phyloP scores from a whole-genome alignment of 805 yeast genomes.

The Ascoidea asiatica region DNA sequence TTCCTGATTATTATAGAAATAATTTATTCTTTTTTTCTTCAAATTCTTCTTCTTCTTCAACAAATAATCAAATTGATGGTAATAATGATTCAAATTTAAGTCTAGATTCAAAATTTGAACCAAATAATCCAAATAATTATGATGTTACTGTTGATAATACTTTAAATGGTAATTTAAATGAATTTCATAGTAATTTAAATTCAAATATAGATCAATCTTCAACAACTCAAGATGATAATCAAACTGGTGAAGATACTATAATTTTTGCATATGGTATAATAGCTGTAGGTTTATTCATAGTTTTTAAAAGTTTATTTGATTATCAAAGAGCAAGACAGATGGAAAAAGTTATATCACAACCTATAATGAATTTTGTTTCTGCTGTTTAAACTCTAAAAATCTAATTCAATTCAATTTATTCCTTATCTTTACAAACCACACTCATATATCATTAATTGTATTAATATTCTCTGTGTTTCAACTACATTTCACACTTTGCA shows the following conservation, averaged over 20 bases:
- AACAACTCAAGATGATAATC: constrained; percentile 6
- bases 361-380: constrained; percentile 16
- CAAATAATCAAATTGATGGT: constrained; percentile 11
- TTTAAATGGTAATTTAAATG: constrained; percentile 15
- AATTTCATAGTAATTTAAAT: constrained; percentile 12
- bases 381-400: no score
- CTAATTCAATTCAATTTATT: no score
- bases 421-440: no score
- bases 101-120: constrained; percentile 28
- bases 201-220: constrained; percentile 9
- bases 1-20: constrained; percentile 24
- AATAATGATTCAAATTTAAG: constrained; percentile 9
- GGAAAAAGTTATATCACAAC: constrained; percentile 49
- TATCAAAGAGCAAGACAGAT: constrained; percentile 64
- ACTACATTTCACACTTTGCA: no score
- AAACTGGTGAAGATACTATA: constrained; percentile 2
- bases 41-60: constrained; percentile 6
- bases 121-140: constrained; percentile 44
- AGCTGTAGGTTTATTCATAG: constrained; percentile 50
- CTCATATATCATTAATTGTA: no score
- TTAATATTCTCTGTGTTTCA: no score
- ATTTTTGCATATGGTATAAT: constrained; percentile 11
- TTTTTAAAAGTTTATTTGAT: constrained; percentile 55
- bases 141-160: constrained; percentile 22
- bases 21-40: constrained; percentile 13